Evolutionary conservation across 2,329 filamentous ascomycete genomes (phyloP), one percentile per base, ranked within the genome.

Genomic region (Scytalidium sp.): DNA sequence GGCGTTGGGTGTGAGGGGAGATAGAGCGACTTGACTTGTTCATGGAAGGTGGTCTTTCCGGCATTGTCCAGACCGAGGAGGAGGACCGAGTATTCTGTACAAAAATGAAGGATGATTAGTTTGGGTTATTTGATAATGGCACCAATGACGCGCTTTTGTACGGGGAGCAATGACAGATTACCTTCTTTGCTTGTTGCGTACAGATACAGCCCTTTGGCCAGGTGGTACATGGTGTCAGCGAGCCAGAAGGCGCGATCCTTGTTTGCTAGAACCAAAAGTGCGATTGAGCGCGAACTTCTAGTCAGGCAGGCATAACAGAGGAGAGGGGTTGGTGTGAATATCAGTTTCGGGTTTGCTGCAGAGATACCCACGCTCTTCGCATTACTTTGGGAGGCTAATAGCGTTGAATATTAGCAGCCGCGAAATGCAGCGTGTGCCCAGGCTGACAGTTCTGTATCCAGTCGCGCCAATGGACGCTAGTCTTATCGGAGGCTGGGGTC

Each of bases 131-230:
- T 43, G 36, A 44, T 15, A n/a, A 17, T 19, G n/a, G n/a, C n/a
- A n/a, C n/a, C n/a, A n/a, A n/a, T n/a, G n/a, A n/a, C n/a, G n/a
- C n/a, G n/a, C n/a, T n/a, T n/a, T n/a, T n/a, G n/a, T n/a, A n/a
- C n/a, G 13, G 21, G n/a, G 49, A 36, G 50, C 40, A 17, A 27
- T 41, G 40, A 41, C 43, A 19, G 21, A 44, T 29, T 64, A 90
- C 91, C 90, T 82, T 97, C 92, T 82, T 97, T 97, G 73, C 90
- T 96, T 17, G 93, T 97, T 50, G 90, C 93, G 68, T 96, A 90
- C 63, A 94, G 83, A 73, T 97, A 99, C 51, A 99, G 79, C 52
- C 90, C 92, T 70, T 97, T 97, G 64, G 90, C 85, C 61, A 99
- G 84, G 74, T 97, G 93, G 75, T 97, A 97, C 93, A 97, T 97